Percentiles rank a stretch among this genome's conserved stretches.
Evolutionary conservation across 768 basidiomycete genomes (phyloP).

Genomic region (Wakefieldia striispora): DNA sequence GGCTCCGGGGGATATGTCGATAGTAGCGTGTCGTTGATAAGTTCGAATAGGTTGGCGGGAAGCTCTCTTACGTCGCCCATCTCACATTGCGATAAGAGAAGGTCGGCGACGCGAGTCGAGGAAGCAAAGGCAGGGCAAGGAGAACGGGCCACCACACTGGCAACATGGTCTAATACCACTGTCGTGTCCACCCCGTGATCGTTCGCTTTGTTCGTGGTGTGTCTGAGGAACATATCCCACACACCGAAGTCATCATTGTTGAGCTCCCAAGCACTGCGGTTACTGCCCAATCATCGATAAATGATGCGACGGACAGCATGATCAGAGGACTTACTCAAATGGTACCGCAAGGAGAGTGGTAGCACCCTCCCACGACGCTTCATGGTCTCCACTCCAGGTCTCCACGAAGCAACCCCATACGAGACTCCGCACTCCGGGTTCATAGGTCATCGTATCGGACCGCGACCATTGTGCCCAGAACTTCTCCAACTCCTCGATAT

Average conservation of each 20-base stretch:
- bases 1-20: slow-evolving; percentile 67
- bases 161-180: slow-evolving; percentile 56
- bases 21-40: slow-evolving; percentile 57
- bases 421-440: slow-evolving; percentile 39
- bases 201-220: slow-evolving; percentile 52
- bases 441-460: slow-evolving; percentile 34
- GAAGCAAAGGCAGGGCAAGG: slow-evolving; percentile 40
- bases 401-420: slow-evolving; percentile 61
- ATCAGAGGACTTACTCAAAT: slow-evolving; percentile 50
- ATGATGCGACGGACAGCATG: not conserved
- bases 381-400: slow-evolving; percentile 49
- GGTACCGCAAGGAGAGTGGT: slow-evolving; percentile 55
- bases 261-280: slow-evolving; percentile 50
- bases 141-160: slow-evolving; percentile 42
- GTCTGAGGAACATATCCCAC: slow-evolving; percentile 61
- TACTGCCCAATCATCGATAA: slow-evolving; percentile 26
- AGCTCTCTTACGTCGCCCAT: slow-evolving; percentile 49
- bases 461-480: slow-evolving; percentile 46
- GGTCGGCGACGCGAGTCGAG: slow-evolving; percentile 57
- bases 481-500: slow-evolving; percentile 42
- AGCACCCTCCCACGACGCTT: slow-evolving; percentile 53
- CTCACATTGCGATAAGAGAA: slow-evolving; percentile 55
- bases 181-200: slow-evolving; percentile 58
- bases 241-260: slow-evolving; percentile 48
- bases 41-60: slow-evolving; percentile 53